Evolutionary conservation across 768 basidiomycete species (phyloP), one percentile per base, ranked within the genome.

Genomic region (Ramaria sp.): DNA sequence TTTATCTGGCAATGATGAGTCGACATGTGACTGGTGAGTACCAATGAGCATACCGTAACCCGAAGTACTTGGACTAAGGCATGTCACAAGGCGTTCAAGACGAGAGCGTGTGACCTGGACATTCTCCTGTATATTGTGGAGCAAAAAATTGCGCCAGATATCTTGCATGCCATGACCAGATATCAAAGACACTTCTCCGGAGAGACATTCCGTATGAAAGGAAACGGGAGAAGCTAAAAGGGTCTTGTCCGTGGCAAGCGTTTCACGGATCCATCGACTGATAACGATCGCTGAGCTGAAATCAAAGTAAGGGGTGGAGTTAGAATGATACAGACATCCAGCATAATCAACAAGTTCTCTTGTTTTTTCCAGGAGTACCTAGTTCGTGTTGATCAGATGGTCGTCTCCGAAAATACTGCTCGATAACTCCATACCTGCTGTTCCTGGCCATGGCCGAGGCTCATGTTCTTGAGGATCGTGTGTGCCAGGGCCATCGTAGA

Each of bases 121-220:
- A 57, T 39, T 45, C 50, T 58, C 53, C 57, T 19, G 62, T 62
- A 19, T 7, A 34, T 22, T 22, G n/a, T 9, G 12, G 42, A 39
- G 11, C 64, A 75, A 54, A 83, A 67, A 6, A 65, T 67, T 12
- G 12, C 75, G 71, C 91, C 91, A 95, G 37, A 95, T 79, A 20
- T 83, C 74, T 19, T 78, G 70, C 66, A 93, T 71, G 22, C 85
- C 87, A 24, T 81, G 73, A 4, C 94, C 93, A n/a, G 80, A 77
- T 7, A 81, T 80, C 15, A 83, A 75, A 2, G 78, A 78, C 15
- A 87, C 72, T 3, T 72, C 64, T 4, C 74, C 68, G 38, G 75
- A 71, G 3, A 94, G 70, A 6, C 64, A 62, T 33, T 69, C 57
- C 6, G 71, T 71, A 27, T 67, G 62, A n/a, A 53, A 50, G 9